Conservation (phyloP, 208 protist species). For the Trypanosoma scelopori region DNA sequence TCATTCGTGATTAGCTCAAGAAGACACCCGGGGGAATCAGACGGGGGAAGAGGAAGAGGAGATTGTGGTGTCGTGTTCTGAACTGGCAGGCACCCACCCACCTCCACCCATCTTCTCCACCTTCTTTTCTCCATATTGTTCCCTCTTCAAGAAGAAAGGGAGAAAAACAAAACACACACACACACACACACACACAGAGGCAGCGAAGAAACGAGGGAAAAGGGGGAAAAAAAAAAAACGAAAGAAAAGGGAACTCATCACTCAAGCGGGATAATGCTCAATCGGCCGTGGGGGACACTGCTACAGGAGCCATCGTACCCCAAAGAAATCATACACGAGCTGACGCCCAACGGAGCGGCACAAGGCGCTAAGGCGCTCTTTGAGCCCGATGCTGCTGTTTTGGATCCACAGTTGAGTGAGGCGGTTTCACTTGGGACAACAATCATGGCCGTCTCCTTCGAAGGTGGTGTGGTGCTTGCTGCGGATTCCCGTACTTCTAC, state of each 20-base stretch:
- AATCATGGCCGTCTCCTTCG: slow-evolving; percentile 97
- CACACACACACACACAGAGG: no score
- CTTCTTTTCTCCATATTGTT: not conserved
- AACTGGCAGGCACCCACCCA: no score
- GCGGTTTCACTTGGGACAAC: slow-evolving; percentile 94
- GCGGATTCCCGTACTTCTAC: slow-evolving; percentile 97
- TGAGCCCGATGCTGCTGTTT: slow-evolving; percentile 62
- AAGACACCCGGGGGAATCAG: no score
- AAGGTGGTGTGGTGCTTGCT: slow-evolving; percentile 96
- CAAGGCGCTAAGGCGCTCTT: slow-evolving; percentile 70
- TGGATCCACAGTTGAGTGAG: slow-evolving; percentile 83
- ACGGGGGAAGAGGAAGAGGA: no score
- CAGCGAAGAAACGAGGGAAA: slow-evolving; percentile 11
- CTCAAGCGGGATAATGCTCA: slow-evolving; percentile 48
- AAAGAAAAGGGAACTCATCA: not conserved
- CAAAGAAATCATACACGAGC: slow-evolving; percentile 36
- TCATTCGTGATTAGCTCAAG: not conserved
- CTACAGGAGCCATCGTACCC: slow-evolving; percentile 80
- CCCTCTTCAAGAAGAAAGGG: slow-evolving; percentile 4
- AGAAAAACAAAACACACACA: not conserved
- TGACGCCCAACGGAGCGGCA: slow-evolving; percentile 65
- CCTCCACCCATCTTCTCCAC: no score
- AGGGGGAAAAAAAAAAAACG: slow-evolving; percentile 13
- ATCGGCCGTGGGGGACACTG: slow-evolving; percentile 63
- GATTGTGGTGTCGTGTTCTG: no score